Conservation (phyloP, 208 protist genomes). For the Trypanosoma lewisi region DNA sequence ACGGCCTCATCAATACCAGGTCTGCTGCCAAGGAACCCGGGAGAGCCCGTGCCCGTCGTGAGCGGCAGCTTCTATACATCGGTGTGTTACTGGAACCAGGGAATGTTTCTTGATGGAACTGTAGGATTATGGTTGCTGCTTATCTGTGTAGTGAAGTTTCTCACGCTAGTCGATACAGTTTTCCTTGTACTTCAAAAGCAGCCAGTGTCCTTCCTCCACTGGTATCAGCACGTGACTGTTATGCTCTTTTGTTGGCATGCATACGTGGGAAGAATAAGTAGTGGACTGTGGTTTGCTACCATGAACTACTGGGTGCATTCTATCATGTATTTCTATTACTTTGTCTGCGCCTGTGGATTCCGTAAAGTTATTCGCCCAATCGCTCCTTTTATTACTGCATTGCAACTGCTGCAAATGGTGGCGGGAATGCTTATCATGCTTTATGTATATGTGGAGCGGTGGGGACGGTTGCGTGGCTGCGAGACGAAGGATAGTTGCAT, state of each 20-base stretch:
- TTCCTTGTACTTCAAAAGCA: constrained; percentile 86
- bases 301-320: constrained; percentile 94
- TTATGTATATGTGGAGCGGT: constrained; percentile 35
- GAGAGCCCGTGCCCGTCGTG: no score
- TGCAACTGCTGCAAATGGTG: constrained; percentile 76
- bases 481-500: constrained; percentile 42
- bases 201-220: constrained; percentile 79
- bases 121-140: constrained; percentile 51
- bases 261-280: constrained; percentile 36
- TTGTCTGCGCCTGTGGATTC: constrained; percentile 47
- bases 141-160: constrained; percentile 77
- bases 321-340: constrained; percentile 95
- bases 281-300: constrained; percentile 73
- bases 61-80: constrained; percentile 43
- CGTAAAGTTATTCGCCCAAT: constrained; percentile 31
- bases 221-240: constrained; percentile 93
- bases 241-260: constrained; percentile 92
- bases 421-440: constrained; percentile 73
- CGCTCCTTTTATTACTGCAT: background rate
- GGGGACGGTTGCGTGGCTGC: constrained; percentile 16
- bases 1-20: no score
- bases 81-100: constrained; percentile 46
- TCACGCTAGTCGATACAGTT: constrained; percentile 65
- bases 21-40: no score
- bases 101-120: constrained; percentile 55